Conservation (phyloP, 2,329 filamentous ascomycete species). For the Rosellinia necatrix region DNA sequence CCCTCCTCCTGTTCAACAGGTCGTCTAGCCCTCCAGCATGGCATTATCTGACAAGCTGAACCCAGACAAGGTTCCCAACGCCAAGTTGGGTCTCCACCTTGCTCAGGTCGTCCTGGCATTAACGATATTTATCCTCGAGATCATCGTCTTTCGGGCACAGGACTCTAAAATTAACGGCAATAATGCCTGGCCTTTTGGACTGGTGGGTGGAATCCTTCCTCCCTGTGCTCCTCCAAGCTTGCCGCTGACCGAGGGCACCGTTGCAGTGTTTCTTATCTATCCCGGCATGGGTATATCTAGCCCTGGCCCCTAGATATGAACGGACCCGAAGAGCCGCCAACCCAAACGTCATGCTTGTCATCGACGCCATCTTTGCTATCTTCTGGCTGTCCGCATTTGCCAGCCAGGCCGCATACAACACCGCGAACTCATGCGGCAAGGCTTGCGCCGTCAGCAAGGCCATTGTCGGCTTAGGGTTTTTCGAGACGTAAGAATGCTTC, state of each 20-base stretch:
- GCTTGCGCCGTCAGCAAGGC: slow-evolving; percentile 66
- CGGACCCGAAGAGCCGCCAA: slow-evolving; percentile 66
- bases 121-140: slow-evolving; percentile 62
- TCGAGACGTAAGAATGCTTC: slow-evolving; percentile 58
- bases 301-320: slow-evolving; percentile 66
- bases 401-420: slow-evolving; percentile 67
- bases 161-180: slow-evolving; percentile 58
- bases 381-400: slow-evolving; percentile 72
- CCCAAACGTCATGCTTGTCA: slow-evolving; percentile 62
- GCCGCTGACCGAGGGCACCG: slow-evolving; percentile 3
- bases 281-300: slow-evolving; percentile 67
- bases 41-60: slow-evolving; percentile 54
- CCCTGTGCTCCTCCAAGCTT: background rate
- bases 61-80: slow-evolving; percentile 56
- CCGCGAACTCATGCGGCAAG: slow-evolving; percentile 56
- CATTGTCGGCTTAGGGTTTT: slow-evolving; percentile 65
- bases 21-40: slow-evolving; percentile 26
- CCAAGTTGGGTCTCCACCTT: slow-evolving; percentile 63
- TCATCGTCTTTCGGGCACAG: slow-evolving; percentile 59
- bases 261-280: slow-evolving; percentile 66
- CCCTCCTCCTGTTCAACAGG: background rate
- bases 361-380: slow-evolving; percentile 62
- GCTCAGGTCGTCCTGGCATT: slow-evolving; percentile 59
- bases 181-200: slow-evolving; percentile 66
- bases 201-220: slow-evolving; percentile 53